Evolutionary conservation across 495 filamentous ascomycete species (phyloP).

Genomic region (Hyphodiscus hymeniophilus): DNA sequence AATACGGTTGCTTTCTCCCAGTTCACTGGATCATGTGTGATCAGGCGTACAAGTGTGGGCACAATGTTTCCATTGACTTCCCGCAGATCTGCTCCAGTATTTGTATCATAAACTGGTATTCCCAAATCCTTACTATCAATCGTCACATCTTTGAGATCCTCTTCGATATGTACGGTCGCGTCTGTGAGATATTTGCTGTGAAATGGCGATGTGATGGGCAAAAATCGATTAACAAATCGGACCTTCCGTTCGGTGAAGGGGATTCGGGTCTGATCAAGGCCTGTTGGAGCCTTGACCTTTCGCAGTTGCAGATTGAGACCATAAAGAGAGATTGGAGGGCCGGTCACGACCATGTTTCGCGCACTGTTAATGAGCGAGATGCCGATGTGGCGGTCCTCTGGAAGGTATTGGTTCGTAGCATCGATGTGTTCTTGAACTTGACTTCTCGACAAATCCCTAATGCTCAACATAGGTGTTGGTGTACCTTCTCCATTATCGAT

Average conservation of each 20-base stretch:
- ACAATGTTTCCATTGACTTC: conserved; percentile 57
- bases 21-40: conserved; percentile 82
- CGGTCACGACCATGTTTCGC: conserved; percentile 93
- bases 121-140: conserved; percentile 60
- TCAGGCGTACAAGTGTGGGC: conserved; percentile 79
- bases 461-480: conserved; percentile 95
- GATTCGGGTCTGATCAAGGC: conserved; percentile 89
- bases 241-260: conserved; percentile 93
- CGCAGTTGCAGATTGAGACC: conserved; percentile 89
- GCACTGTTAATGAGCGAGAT: conserved; percentile 96
- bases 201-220: conserved; percentile 96
- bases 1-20: conserved; percentile 94
- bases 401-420: conserved; percentile 91
- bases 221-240: conserved; percentile 92
- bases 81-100: conserved; percentile 74
- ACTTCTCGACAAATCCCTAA: conserved; percentile 77
- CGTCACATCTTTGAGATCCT: conserved; percentile 75
- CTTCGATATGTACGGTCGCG: conserved; percentile 68
- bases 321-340: conserved; percentile 89
- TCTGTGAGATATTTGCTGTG: conserved; percentile 87
- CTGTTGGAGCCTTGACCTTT: conserved; percentile 94
- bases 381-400: conserved; percentile 81
- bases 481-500: conserved; percentile 86
- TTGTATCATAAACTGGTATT: conserved; percentile 83
- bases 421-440: conserved; percentile 92